phyloP scores from a whole-genome alignment of 2,329 filamentous ascomycete genomes.

The Cladosporium sp. region DNA sequence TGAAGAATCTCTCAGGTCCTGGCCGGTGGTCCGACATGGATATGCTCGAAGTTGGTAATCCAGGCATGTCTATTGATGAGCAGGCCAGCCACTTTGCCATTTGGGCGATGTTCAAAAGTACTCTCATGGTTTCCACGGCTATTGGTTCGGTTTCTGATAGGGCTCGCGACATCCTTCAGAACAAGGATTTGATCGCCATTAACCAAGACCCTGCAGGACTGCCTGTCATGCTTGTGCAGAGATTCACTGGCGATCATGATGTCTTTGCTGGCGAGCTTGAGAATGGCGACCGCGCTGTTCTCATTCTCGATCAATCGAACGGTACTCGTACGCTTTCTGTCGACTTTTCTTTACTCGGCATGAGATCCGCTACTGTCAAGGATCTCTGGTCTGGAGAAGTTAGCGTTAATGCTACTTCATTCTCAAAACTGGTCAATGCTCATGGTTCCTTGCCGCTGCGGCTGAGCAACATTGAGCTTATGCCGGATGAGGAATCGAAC shows the following conservation, averaged over 20 bases:
- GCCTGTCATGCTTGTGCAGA: slow-evolving; percentile 44
- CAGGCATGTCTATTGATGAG: slow-evolving; percentile 33
- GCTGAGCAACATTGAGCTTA: slow-evolving; percentile 29
- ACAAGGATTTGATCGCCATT: slow-evolving; percentile 44
- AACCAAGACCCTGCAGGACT: slow-evolving; percentile 46
- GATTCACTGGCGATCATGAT: slow-evolving; percentile 35
- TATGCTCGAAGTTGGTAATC: slow-evolving; percentile 38
- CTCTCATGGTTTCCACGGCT: slow-evolving; percentile 44
- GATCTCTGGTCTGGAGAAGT: slow-evolving; percentile 32
- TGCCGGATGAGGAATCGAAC: slow-evolving; percentile 13
- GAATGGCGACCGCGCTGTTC: slow-evolving; percentile 30
- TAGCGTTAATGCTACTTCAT: slow-evolving; percentile 14
- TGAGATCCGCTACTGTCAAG: slow-evolving; percentile 30
- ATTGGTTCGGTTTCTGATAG: slow-evolving; percentile 34
- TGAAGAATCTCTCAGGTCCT: slow-evolving; percentile 22
- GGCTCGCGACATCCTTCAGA: slow-evolving; percentile 41
- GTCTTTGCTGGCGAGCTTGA: slow-evolving; percentile 34
- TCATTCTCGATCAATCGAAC: slow-evolving; percentile 35
- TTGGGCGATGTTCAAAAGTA: slow-evolving; percentile 44
- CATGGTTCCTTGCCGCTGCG: slow-evolving; percentile 28
- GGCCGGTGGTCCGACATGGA: slow-evolving; percentile 33
- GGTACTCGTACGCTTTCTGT: slow-evolving; percentile 26
- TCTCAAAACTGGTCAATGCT: slow-evolving; percentile 21
- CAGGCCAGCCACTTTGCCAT: slow-evolving; percentile 42
- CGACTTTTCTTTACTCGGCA: slow-evolving; percentile 28